These are phyloP conservation scores for Trypanosoma mega DNA, from an alignment of 208 protist species.

Conservation along the genomic window DNA sequence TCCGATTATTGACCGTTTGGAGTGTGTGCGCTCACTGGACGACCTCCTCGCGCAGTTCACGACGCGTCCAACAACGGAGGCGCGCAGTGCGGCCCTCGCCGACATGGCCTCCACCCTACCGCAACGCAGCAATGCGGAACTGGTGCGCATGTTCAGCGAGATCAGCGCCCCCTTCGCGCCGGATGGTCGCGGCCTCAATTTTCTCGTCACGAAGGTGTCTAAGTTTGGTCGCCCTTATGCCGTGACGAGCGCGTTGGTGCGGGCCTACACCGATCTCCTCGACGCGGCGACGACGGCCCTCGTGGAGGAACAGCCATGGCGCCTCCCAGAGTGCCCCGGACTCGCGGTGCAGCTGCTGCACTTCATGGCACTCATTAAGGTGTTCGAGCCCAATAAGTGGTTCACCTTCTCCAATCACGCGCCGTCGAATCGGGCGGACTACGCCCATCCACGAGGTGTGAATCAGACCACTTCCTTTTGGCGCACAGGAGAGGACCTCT, in stretches of 20 bases:
- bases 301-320: conserved; percentile 61
- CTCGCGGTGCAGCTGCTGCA: conserved; percentile 71
- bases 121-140: conserved; percentile 57
- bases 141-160: conserved; percentile 65
- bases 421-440: conserved; percentile 78
- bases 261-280: conserved; percentile 67
- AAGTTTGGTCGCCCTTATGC: conserved; percentile 76
- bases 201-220: conserved; percentile 45
- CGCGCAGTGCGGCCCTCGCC: conserved; percentile 64
- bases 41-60: conserved; percentile 74
- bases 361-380: conserved; percentile 81
- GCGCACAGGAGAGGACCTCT: conserved; percentile 53
- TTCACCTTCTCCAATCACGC: conserved; percentile 60
- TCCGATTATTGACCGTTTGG: conserved; percentile 68
- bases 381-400: conserved; percentile 88
- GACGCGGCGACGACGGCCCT: conserved; percentile 58
- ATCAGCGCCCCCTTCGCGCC: conserved; percentile 61
- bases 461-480: conserved; percentile 56
- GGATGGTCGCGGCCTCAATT: conserved; percentile 75
- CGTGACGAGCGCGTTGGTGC: conserved; percentile 52
- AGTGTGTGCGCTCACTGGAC: conserved; percentile 65
- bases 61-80: conserved; percentile 52
- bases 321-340: conserved; percentile 48
- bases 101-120: conserved; percentile 73
- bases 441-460: conserved; percentile 65